phyloP scores from a whole-genome alignment of 805 yeast species.

The Candida krabiensis region DNA sequence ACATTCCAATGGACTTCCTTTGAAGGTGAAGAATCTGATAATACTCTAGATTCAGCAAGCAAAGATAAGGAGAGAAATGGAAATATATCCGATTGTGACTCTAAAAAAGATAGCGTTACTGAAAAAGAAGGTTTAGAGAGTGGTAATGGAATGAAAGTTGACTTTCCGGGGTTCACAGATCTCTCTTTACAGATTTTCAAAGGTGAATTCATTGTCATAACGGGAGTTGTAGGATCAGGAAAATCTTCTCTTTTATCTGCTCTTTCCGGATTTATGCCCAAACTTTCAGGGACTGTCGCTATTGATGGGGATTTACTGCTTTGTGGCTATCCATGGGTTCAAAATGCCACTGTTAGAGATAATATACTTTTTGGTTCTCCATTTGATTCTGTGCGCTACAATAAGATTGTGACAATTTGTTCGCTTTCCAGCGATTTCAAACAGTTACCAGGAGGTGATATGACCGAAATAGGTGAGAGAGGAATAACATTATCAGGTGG shows the following conservation, averaged over 20 bases:
- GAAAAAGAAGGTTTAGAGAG: too few species aligned
- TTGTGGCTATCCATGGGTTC: conserved; percentile 81
- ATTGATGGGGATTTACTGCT: conserved; percentile 53
- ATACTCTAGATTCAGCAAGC: conserved; percentile 11
- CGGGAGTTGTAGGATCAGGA: conserved; percentile 80
- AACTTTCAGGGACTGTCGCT: conserved; percentile 48
- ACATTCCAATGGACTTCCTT: conserved; percentile 66
- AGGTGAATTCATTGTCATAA: conserved; percentile 68
- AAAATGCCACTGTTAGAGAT: conserved; percentile 73
- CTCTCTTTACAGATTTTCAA: conserved; percentile 51
- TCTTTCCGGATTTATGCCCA: conserved; percentile 68
- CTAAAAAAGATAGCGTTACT: too few species aligned
- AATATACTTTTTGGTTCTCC: conserved; percentile 69
- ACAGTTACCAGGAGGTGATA: conserved; percentile 70
- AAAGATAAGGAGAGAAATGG: background rate
- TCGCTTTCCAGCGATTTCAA: conserved; percentile 65
- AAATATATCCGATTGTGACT: background rate
- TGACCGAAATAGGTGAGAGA: conserved; percentile 80
- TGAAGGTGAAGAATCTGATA: conserved; percentile 33
- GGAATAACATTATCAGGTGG: conserved; percentile 87
- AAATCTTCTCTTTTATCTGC: conserved; percentile 74
- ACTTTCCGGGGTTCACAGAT: conserved; percentile 44
- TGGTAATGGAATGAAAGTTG: conserved; percentile 1
- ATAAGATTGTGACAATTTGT: conserved; percentile 60
- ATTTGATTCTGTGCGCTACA: conserved; percentile 51